These are phyloP conservation scores for Brassica rapa DNA, from an alignment of 345 rosid genomes.

Conservation along the genomic window DNA sequence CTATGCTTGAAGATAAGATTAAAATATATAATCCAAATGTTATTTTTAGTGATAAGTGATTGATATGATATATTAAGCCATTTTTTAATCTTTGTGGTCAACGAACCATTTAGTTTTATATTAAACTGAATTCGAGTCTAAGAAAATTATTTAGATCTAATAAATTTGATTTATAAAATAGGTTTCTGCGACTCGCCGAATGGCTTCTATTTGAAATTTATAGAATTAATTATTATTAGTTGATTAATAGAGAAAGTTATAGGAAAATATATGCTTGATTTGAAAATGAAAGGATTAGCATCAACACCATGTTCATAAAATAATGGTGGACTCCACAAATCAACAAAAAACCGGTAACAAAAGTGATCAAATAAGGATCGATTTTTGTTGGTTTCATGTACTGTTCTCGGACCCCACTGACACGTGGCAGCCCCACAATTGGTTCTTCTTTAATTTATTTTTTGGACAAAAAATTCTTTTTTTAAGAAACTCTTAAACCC, in stretches of 20 bases:
- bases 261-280: conserved; percentile 14
- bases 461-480: no score
- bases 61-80: conserved; percentile 21
- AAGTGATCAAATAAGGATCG: no score
- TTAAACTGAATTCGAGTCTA: background rate
- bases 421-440: no score
- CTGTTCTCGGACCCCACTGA: no score
- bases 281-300: conserved; percentile 22
- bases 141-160: background rate
- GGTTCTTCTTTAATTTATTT: no score
- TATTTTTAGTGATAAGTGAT: conserved; percentile 27
- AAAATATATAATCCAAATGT: background rate
- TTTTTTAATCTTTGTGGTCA: background rate
- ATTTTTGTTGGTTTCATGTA: no score
- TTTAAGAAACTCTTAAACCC: no score
- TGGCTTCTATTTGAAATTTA: background rate
- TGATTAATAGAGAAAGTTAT: background rate
- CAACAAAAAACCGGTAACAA: no score
- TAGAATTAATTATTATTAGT: background rate
- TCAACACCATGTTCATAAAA: background rate
- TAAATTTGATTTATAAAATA: background rate
- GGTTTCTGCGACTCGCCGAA: background rate
- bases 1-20: conserved; percentile 32
- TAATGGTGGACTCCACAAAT: no score
- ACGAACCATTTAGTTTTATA: conserved; percentile 15